A percentile compares a stretch with the other conserved stretches of the same genome.
These are phyloP conservation scores for Heimioporus sp. DNA, from an alignment of 768 basidiomycete species.

Conservation along the genomic window DNA sequence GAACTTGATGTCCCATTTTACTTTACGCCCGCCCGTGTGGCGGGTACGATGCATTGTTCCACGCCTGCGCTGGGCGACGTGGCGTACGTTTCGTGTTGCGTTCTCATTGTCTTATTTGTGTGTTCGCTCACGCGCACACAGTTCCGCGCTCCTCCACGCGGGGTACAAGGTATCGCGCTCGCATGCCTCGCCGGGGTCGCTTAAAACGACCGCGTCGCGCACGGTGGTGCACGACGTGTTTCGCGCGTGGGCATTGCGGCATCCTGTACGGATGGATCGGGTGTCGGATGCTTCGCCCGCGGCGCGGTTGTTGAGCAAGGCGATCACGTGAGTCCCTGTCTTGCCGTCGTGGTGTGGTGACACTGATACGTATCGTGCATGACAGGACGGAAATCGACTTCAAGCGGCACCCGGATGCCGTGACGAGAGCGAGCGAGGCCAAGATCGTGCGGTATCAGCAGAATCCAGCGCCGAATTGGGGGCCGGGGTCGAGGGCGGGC, in stretches of 20 bases:
- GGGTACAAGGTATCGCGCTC: constrained; percentile 86
- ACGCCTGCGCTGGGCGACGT: constrained; percentile 75
- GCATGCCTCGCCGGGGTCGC: constrained; percentile 83
- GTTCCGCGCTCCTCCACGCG: constrained; percentile 86
- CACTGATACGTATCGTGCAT: too few species aligned
- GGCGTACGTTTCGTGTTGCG: constrained; percentile 49
- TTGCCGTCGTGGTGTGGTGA: too few species aligned
- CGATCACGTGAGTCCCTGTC: constrained; percentile 47
- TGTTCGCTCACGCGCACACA: too few species aligned
- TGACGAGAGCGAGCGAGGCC: constrained; percentile 52
- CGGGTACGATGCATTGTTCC: constrained; percentile 78
- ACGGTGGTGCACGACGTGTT: constrained; percentile 76
- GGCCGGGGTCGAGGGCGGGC: constrained; percentile 70
- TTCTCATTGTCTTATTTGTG: too few species aligned
- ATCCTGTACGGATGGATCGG: constrained; percentile 53
- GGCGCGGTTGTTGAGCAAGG: constrained; percentile 61
- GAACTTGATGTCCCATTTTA: constrained; percentile 80
- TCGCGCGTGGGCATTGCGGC: constrained; percentile 40
- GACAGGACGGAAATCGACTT: constrained; percentile 69
- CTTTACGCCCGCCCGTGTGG: constrained; percentile 79
- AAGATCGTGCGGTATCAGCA: constrained; percentile 73
- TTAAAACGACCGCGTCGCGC: constrained; percentile 84
- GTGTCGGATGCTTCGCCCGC: constrained; percentile 75
- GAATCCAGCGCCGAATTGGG: constrained; percentile 84
- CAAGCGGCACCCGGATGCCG: constrained; percentile 51